Evolutionary conservation across 192 early-diverging fungal genomes (phyloP).

Genomic region (Backusella macrospora): DNA sequence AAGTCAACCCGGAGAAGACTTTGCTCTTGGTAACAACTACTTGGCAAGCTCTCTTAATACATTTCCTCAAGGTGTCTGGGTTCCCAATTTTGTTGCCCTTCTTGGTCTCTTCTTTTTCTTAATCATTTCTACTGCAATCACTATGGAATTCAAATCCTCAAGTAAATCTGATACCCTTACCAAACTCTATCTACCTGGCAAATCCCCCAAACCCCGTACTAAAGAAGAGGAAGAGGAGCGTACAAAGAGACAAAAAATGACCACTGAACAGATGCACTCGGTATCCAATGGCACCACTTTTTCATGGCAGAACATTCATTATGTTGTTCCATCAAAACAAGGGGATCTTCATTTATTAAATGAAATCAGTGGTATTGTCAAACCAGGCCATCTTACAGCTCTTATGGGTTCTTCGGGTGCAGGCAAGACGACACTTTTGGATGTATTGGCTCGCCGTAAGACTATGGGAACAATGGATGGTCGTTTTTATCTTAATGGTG

Average conservation of each 20-base stretch:
- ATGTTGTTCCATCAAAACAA: conserved; percentile 66
- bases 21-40: conserved; percentile 64
- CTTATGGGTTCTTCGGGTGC: conserved; percentile 78
- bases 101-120: conserved; percentile 49
- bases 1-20: conserved; percentile 49
- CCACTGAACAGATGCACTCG: conserved; percentile 37
- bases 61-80: conserved; percentile 56
- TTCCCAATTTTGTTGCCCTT: conserved; percentile 60
- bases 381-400: conserved; percentile 73
- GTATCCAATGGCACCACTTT: conserved; percentile 49
- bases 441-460: conserved; percentile 77
- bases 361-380: conserved; percentile 68
- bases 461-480: conserved; percentile 67
- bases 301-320: conserved; percentile 69
- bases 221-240: conserved; percentile 34
- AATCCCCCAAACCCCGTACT: conserved; percentile 27
- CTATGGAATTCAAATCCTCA: conserved; percentile 52
- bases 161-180: conserved; percentile 53
- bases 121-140: conserved; percentile 39
- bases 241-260: conserved; percentile 32
- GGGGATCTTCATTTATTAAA: conserved; percentile 67
- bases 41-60: conserved; percentile 55
- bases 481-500: conserved; percentile 66
- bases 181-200: conserved; percentile 50
- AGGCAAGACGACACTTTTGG: conserved; percentile 78